phyloP scores from a whole-genome alignment of 345 rosid species.

The Raphanus sativus region DNA sequence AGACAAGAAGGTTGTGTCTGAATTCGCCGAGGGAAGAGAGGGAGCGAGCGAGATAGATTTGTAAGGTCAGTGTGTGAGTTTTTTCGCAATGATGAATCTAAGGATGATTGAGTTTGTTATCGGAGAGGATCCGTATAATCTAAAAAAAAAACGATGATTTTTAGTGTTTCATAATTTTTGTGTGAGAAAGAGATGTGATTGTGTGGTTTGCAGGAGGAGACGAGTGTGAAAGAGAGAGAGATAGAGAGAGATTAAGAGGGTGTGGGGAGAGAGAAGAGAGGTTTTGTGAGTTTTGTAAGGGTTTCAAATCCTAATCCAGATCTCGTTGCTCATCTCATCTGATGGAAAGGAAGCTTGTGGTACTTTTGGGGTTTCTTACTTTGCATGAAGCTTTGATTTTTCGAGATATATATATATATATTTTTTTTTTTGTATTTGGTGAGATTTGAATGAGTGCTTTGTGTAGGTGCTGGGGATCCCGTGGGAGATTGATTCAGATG shows the following conservation, averaged over 20 bases:
- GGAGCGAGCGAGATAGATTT: constrained; percentile 5
- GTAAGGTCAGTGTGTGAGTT: constrained; percentile 42
- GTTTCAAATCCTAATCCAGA: constrained; percentile 34
- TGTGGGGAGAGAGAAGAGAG: neutral
- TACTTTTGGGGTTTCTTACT: constrained; percentile 23
- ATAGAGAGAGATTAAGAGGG: constrained; percentile 55
- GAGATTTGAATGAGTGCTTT: neutral
- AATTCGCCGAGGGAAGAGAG: constrained; percentile 1
- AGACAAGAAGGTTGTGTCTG: constrained; percentile 13
- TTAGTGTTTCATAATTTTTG: constrained; percentile 50
- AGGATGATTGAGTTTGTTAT: constrained; percentile 7
- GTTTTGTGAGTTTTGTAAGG: constrained; percentile 49
- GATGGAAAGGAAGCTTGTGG: constrained; percentile 91
- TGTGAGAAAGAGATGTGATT: constrained; percentile 90
- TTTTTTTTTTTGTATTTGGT: neutral
- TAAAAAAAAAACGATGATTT: constrained; percentile 40
- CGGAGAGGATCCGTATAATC: constrained; percentile 19
- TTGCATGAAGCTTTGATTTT: constrained; percentile 4
- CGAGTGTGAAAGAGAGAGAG: constrained; percentile 22
- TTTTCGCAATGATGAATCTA: constrained; percentile 4
- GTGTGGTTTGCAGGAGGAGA: constrained; percentile 61
- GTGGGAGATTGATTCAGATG: constrained; percentile 93
- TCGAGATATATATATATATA: no score
- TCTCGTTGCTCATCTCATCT: constrained; percentile 1
- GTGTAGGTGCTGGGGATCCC: constrained; percentile 84